Percentiles rank a stretch among this genome's conserved stretches.
These are phyloP conservation scores for Roridomyces roridus DNA, from an alignment of 768 basidiomycete species.

Conservation along the genomic window DNA sequence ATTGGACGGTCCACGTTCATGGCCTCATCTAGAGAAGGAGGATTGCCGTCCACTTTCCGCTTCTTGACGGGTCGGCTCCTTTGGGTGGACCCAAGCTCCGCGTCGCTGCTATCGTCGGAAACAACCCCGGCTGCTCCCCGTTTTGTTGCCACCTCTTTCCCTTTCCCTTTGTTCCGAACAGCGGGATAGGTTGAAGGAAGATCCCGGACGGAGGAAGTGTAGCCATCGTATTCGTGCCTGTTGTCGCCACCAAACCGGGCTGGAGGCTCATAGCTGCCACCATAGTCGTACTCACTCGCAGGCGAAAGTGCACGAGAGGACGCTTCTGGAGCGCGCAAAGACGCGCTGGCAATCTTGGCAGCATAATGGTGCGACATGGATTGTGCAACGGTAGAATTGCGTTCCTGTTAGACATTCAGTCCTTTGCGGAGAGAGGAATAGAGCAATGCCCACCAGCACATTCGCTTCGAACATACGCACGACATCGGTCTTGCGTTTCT, in stretches of 20 bases:
- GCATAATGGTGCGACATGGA: slow-evolving; percentile 66
- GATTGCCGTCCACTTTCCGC: slow-evolving; percentile 60
- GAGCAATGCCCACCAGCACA: slow-evolving; percentile 56
- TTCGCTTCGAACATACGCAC: slow-evolving; percentile 77
- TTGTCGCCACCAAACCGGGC: slow-evolving; percentile 21
- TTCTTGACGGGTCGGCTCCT: slow-evolving; percentile 62
- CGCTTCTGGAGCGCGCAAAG: slow-evolving; percentile 37
- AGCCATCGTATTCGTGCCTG: slow-evolving; percentile 44
- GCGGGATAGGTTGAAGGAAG: slow-evolving; percentile 34
- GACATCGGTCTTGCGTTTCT: slow-evolving; percentile 74
- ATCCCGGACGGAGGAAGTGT: slow-evolving; percentile 49
- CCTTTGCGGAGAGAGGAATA: too few relatives aligned
- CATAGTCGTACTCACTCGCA: slow-evolving; percentile 39
- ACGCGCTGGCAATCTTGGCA: slow-evolving; percentile 52
- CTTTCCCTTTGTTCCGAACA: slow-evolving; percentile 47
- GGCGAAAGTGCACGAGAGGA: slow-evolving; percentile 32
- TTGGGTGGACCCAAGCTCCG: slow-evolving; percentile 48
- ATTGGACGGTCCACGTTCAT: slow-evolving; percentile 32
- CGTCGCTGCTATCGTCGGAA: slow-evolving; percentile 67
- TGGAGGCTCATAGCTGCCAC: slow-evolving; percentile 28
- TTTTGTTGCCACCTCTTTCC: slow-evolving; percentile 55
- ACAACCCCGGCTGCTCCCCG: slow-evolving; percentile 52
- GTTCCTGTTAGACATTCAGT: too few relatives aligned
- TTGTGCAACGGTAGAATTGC: slow-evolving; percentile 68
- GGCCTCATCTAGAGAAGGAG: slow-evolving; percentile 28